These are phyloP conservation scores for Populus davidiana DNA, from an alignment of 345 rosid genomes.

Conservation along the genomic window DNA sequence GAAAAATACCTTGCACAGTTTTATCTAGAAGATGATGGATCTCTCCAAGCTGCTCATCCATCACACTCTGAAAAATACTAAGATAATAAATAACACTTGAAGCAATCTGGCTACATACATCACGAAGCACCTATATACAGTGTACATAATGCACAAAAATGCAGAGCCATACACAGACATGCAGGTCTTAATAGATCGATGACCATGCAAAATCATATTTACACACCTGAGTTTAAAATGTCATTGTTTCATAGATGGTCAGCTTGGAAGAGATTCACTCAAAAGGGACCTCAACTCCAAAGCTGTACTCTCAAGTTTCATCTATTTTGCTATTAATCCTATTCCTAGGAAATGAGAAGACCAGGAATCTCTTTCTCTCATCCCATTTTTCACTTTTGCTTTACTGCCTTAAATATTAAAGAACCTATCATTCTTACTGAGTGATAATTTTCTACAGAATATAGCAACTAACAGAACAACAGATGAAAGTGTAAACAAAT, in stretches of 20 bases:
- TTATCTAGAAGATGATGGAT: slow-evolving; percentile 72
- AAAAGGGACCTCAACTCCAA: background rate
- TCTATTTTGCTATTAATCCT: background rate
- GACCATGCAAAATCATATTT: background rate
- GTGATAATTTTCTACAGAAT: background rate
- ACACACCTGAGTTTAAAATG: background rate
- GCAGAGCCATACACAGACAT: background rate
- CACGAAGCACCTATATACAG: background rate
- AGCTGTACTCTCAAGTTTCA: background rate
- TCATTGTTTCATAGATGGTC: background rate
- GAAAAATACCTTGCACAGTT: slow-evolving; percentile 69
- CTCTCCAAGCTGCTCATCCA: slow-evolving; percentile 57
- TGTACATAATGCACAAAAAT: background rate
- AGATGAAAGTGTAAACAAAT: slow-evolving; percentile 6
- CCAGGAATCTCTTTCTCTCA: background rate
- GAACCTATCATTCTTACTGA: background rate
- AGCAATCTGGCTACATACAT: slow-evolving; percentile 4
- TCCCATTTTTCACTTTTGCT: background rate
- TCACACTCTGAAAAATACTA: slow-evolving; percentile 39
- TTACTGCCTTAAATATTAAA: background rate
- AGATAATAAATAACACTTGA: background rate
- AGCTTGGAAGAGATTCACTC: background rate
- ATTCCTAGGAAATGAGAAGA: background rate
- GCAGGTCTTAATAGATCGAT: background rate
- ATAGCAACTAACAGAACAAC: slow-evolving; percentile 9